These are phyloP conservation scores for Candida sp. DNA, from an alignment of 1,139 yeast genomes.

Conservation along the genomic window DNA sequence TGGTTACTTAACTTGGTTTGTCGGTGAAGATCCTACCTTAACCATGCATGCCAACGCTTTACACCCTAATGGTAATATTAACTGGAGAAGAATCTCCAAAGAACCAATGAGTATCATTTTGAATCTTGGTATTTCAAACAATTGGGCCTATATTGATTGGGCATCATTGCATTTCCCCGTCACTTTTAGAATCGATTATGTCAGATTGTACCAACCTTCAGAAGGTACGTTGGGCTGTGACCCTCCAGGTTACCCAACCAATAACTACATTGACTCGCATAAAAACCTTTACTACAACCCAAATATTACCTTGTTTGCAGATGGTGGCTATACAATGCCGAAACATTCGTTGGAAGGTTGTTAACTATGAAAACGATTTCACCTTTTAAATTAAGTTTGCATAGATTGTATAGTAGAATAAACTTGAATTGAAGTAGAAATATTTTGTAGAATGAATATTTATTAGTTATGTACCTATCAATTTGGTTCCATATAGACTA, in stretches of 20 bases:
- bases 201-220: constrained; percentile 73
- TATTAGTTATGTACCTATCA: too few species aligned
- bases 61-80: constrained; percentile 82
- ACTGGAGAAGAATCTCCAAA: constrained; percentile 71
- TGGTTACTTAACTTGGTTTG: constrained; percentile 83
- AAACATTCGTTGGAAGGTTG: constrained; percentile 29
- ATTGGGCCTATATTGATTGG: constrained; percentile 87
- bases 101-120: constrained; percentile 83
- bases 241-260: constrained; percentile 70
- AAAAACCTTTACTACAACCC: constrained; percentile 56
- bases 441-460: too few species aligned
- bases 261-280: constrained; percentile 66
- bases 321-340: constrained; percentile 67
- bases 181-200: constrained; percentile 67
- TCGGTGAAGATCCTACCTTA: constrained; percentile 65
- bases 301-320: constrained; percentile 66
- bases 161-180: constrained; percentile 64
- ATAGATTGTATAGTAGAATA: background rate
- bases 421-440: background rate
- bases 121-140: constrained; percentile 76
- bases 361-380: constrained; percentile 3
- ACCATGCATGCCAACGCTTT: constrained; percentile 61
- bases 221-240: constrained; percentile 62
- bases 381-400: background rate
- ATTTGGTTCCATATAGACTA: constrained; percentile 10